Percentiles rank a stretch among this genome's conserved stretches.
Conservation (phyloP, 2,329 filamentous ascomycete species). For the Aspergillaceae sp. region DNA sequence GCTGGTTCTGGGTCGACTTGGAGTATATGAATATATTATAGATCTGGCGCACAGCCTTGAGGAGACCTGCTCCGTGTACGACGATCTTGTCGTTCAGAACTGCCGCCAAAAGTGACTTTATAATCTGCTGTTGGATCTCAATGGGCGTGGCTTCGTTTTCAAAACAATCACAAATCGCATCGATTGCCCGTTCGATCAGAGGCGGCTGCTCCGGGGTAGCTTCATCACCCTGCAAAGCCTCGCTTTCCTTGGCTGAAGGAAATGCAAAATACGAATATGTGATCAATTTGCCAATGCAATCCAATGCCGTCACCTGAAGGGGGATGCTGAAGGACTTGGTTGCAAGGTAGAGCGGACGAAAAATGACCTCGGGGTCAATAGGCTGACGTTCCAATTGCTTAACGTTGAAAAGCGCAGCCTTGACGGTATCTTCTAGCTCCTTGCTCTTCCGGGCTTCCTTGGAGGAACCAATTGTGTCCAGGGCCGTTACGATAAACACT, state of each 20-base stretch:
- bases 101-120: slow-evolving; percentile 90
- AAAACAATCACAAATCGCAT: slow-evolving; percentile 99
- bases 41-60: slow-evolving; percentile 94
- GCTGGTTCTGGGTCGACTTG: slow-evolving; percentile 87
- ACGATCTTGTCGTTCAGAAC: slow-evolving; percentile 98
- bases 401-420: slow-evolving; percentile 75
- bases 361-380: slow-evolving; percentile 85
- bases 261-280: slow-evolving; percentile 97
- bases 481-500: slow-evolving; percentile 86
- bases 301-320: slow-evolving; percentile 80
- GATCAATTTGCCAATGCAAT: slow-evolving; percentile 98
- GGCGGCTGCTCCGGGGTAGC: slow-evolving; percentile 46
- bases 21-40: slow-evolving; percentile 98
- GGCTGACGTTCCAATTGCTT: slow-evolving; percentile 72
- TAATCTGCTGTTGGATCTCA: slow-evolving; percentile 93
- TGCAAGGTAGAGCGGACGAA: slow-evolving; percentile 81
- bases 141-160: slow-evolving; percentile 88
- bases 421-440: slow-evolving; percentile 70
- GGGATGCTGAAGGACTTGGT: slow-evolving; percentile 78
- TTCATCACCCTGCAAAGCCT: slow-evolving; percentile 14
- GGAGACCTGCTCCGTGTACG: slow-evolving; percentile 86
- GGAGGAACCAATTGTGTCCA: slow-evolving; percentile 84
- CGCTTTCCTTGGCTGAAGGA: slow-evolving; percentile 38
- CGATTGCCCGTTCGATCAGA: slow-evolving; percentile 92
- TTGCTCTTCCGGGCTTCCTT: slow-evolving; percentile 86